Conservation (phyloP, 2,329 filamentous ascomycete genomes). For the Teratosphaeria pseudoeucalypti region DNA sequence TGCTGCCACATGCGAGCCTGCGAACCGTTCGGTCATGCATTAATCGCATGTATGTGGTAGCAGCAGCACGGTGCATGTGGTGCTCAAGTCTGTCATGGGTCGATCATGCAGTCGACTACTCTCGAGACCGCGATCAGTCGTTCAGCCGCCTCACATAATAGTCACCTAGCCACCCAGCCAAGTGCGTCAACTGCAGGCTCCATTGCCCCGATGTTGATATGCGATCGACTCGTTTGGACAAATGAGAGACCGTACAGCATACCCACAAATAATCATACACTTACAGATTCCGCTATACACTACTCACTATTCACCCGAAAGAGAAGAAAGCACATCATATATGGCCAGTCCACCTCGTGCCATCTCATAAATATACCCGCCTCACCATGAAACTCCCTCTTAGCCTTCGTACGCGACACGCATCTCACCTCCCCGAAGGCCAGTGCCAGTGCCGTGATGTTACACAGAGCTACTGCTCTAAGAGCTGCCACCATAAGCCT, state of each 20-base stretch:
- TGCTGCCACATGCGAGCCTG: neutral
- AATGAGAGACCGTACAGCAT: too few relatives aligned
- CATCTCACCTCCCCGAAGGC: neutral
- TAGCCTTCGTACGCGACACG: neutral
- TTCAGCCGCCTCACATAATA: too few relatives aligned
- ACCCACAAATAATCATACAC: neutral
- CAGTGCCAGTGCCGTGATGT: neutral
- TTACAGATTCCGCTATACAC: neutral
- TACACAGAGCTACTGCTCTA: neutral
- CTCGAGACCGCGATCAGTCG: too few relatives aligned
- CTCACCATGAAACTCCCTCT: neutral
- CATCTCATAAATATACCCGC: neutral
- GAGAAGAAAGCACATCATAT: neutral
- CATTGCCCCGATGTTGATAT: too few relatives aligned
- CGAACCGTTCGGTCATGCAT: neutral
- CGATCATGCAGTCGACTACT: too few relatives aligned
- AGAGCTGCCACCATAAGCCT: constrained; percentile 30
- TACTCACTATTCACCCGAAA: neutral
- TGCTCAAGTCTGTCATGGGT: too few relatives aligned
- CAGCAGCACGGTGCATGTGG: too few relatives aligned
- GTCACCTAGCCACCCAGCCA: too few relatives aligned
- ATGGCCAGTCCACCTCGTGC: neutral
- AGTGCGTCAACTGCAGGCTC: too few relatives aligned
- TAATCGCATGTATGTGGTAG: too few relatives aligned
- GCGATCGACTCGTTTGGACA: too few relatives aligned